Base-by-base conservation (phyloP, 345 rosid species). In the Kandelia obovata region DNA sequence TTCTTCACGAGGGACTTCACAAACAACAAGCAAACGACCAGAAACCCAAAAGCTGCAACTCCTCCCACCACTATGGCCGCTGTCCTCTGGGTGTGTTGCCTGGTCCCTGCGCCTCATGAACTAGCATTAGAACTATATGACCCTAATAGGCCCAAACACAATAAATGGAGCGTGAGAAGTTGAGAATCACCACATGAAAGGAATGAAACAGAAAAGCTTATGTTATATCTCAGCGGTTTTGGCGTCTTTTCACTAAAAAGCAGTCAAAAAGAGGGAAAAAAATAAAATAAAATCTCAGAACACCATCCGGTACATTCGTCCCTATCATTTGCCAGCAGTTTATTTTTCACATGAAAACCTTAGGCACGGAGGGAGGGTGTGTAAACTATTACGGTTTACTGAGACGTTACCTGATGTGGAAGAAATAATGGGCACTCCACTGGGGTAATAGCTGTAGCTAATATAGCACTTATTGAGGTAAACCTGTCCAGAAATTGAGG, bases 1-100 rank as follows among this genome's bases (percentile, higher is more conserved):
- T 80, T 93, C 84, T 87, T 91, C 66, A 81, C n/a, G 5, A 79
- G 57, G 13, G 91, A 82, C 76, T 59, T 84, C 4, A 68, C 64
- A 72, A 84, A 90, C 86, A 93, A 67, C 81, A 93, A 66, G 75
- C 85, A 87, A 61, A 81, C 94, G 57, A 89, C 25, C 4, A 85
- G 65, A 67, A 91, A 88, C 23, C 90, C 92, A 17, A 83, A 73
- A 39, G 84, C 97, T 53, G 96, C 96, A 31, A 84, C 85, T 59
- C 93, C 89, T 64, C 98, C 98, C 3, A 93, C 83, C 30, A 83
- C 94, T 61, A 88, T 84, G n/a, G 96, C 97, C 81, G 88, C 92
- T 0, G 91, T 89, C 80, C 77, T 89, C 75, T 87, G 80, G 3
- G 88, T 83, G 37, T 82, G 85, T 46, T 85, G 81, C 75, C 71